Percentiles rank a stretch among this genome's conserved stretches.
phyloP scores from a whole-genome alignment of 768 basidiomycete genomes.

The Clavulina sp. region DNA sequence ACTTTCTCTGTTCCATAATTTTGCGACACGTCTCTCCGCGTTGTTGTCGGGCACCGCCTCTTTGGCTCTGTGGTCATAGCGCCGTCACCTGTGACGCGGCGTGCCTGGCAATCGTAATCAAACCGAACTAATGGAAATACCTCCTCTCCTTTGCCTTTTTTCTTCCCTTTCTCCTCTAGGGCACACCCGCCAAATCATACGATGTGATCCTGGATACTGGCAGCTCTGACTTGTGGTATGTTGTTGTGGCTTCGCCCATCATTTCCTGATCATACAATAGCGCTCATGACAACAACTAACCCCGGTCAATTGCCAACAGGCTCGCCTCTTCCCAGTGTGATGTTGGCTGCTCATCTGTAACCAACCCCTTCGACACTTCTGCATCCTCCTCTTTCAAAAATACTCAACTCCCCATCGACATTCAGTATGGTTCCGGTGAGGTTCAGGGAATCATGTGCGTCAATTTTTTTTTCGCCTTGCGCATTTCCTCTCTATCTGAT shows the following conservation, averaged over 20 bases:
- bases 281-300: too few relatives aligned
- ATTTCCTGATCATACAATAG: conserved; percentile 38
- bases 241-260: background rate
- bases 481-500: background rate
- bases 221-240: conserved; percentile 22
- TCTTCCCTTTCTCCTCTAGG: conserved; percentile 59
- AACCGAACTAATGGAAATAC: too few relatives aligned
- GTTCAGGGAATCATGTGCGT: background rate
- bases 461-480: background rate
- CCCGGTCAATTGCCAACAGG: too few relatives aligned
- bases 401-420: background rate
- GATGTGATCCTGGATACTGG: conserved; percentile 86
- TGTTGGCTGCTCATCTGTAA: background rate
- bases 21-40: conserved; percentile 20
- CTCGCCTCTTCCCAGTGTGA: background rate
- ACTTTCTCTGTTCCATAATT: too few relatives aligned
- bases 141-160: conserved; percentile 42
- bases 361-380: background rate
- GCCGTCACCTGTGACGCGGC: too few relatives aligned
- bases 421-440: background rate
- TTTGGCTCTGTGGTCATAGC: too few relatives aligned
- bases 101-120: too few relatives aligned
- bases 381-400: background rate
- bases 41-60: conserved; percentile 39
- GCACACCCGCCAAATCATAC: conserved; percentile 65